A percentile compares a stretch with the other conserved stretches of the same genome.
phyloP scores from a whole-genome alignment of 2,329 filamentous ascomycete species.

The Kalmusia sp. region DNA sequence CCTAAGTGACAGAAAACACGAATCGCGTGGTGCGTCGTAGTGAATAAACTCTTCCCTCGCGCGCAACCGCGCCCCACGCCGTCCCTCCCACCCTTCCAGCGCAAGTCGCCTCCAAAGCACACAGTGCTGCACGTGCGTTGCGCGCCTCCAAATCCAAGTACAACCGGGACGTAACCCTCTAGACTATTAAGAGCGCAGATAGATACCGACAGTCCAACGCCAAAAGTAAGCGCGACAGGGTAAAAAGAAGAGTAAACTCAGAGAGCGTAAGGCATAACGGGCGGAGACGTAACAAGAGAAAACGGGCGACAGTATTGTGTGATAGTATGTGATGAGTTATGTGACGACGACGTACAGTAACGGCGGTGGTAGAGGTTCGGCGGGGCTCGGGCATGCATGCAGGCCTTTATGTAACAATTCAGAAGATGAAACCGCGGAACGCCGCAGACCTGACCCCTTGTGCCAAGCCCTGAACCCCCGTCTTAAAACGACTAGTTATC shows the following conservation, averaged over 20 bases:
- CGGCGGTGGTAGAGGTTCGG: background rate
- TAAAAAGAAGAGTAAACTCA: background rate
- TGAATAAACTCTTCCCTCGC: background rate
- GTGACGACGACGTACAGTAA: background rate
- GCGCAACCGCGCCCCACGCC: background rate
- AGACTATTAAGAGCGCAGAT: background rate
- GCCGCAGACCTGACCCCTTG: conserved; percentile 17
- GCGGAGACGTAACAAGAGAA: background rate
- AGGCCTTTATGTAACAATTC: conserved; percentile 7
- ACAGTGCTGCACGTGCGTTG: background rate
- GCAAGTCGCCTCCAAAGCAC: background rate
- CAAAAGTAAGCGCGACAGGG: conserved; percentile 8
- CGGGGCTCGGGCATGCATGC: background rate
- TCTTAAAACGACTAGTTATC: conserved; percentile 17
- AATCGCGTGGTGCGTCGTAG: background rate
- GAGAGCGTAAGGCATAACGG: conserved; percentile 3
- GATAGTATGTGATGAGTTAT: background rate
- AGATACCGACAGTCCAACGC: background rate
- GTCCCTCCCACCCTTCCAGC: background rate
- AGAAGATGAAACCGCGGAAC: conserved; percentile 24
- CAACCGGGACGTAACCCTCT: no score
- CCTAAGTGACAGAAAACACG: background rate
- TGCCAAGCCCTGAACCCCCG: conserved; percentile 3
- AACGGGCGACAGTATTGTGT: no score
- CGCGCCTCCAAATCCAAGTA: background rate